Conservation (phyloP, 2,329 filamentous ascomycete species). For the Aspergillus sp. region DNA sequence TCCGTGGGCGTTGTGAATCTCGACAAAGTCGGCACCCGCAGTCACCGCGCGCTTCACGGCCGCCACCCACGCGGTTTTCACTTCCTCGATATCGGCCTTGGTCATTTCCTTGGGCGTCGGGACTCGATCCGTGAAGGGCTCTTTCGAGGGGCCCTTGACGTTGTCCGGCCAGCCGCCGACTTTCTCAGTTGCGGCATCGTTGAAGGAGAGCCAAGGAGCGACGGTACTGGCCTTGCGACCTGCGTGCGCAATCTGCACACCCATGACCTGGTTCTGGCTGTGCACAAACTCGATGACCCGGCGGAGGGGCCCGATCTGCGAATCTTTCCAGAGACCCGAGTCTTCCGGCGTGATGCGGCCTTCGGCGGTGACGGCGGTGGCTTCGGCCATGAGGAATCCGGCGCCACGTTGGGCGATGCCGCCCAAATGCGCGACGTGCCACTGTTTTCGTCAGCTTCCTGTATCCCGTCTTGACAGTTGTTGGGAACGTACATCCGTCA, state of each 20-base stretch:
- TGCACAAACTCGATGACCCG: slow-evolving; percentile 71
- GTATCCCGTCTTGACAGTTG: background rate
- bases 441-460: slow-evolving; percentile 58
- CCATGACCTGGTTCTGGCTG: slow-evolving; percentile 66
- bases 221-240: slow-evolving; percentile 56
- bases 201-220: slow-evolving; percentile 40
- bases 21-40: slow-evolving; percentile 68
- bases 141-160: slow-evolving; percentile 50
- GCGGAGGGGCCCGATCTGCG: slow-evolving; percentile 61
- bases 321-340: slow-evolving; percentile 68
- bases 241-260: slow-evolving; percentile 74
- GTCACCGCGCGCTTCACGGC: slow-evolving; percentile 53
- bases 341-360: slow-evolving; percentile 67
- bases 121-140: slow-evolving; percentile 55
- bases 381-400: slow-evolving; percentile 67
- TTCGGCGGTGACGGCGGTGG: slow-evolving; percentile 64
- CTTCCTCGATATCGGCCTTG: slow-evolving; percentile 55
- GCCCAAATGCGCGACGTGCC: slow-evolving; percentile 74
- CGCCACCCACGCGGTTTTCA: slow-evolving; percentile 56
- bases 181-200: slow-evolving; percentile 38
- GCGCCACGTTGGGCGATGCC: slow-evolving; percentile 70
- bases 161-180: slow-evolving; percentile 49
- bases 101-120: slow-evolving; percentile 61
- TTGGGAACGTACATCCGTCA: background rate
- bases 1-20: slow-evolving; percentile 73